Conservation (phyloP, 768 basidiomycete species). For the Suillus alpinus region DNA sequence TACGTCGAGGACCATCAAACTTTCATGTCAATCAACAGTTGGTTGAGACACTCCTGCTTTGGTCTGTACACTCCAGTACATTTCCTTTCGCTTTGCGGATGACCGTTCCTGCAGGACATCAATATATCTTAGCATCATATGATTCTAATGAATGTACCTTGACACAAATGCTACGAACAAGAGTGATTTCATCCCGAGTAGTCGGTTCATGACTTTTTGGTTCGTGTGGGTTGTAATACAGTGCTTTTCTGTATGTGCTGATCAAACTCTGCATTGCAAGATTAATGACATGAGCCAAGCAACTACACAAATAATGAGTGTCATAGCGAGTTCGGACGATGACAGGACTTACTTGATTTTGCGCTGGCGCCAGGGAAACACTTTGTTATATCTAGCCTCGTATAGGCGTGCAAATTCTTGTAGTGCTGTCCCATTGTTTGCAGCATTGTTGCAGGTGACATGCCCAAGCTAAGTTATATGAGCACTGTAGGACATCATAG, state of each 20-base stretch:
- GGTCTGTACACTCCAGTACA: conserved; percentile 17
- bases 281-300: conserved; percentile 33
- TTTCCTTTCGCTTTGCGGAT: conserved; percentile 20
- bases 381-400: not conserved
- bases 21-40: conserved; percentile 28
- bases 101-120: conserved; percentile 22
- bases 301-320: conserved; percentile 18
- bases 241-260: conserved; percentile 23
- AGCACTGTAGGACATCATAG: conserved; percentile 13
- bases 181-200: conserved; percentile 21
- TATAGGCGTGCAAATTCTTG: not conserved
- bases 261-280: conserved; percentile 32
- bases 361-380: not conserved
- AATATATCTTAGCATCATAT: conserved; percentile 16
- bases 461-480: conserved; percentile 26
- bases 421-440: not conserved
- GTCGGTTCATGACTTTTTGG: conserved; percentile 7
- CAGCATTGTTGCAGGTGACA: conserved; percentile 27
- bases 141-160: conserved; percentile 23
- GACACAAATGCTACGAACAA: conserved; percentile 16
- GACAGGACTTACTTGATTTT: not conserved
- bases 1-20: conserved; percentile 34
- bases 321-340: not conserved
- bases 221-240: conserved; percentile 20
- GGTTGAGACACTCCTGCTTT: not conserved